Evolutionary conservation across 2,329 filamentous ascomycete genomes (phyloP).

Genomic region (Trichophyton verrucosum): DNA sequence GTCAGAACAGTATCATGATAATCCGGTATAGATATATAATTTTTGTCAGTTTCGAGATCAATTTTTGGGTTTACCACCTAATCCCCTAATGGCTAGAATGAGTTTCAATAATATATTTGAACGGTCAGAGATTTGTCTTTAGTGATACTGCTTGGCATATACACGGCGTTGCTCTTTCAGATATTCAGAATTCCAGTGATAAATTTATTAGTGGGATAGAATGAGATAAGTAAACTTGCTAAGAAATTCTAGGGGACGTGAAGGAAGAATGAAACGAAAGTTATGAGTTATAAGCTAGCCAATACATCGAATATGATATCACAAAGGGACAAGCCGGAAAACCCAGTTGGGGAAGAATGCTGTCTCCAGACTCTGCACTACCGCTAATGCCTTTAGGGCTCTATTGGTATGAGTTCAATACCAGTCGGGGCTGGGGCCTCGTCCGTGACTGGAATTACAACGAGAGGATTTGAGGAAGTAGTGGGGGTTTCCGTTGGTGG

Average conservation of each 20-base stretch:
- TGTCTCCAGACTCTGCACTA: neutral
- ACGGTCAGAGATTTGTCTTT: neutral
- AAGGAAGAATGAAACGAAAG: neutral
- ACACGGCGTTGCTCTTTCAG: neutral
- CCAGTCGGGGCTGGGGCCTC: neutral
- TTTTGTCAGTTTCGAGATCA: neutral
- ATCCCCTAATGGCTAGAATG: neutral
- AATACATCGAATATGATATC: neutral
- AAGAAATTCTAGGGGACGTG: neutral
- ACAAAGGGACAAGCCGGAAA: too few relatives aligned
- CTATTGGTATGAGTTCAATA: neutral
- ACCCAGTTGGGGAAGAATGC: too few relatives aligned
- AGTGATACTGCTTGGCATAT: neutral
- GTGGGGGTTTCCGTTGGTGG: neutral
- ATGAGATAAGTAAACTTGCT: neutral
- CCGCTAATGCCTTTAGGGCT: neutral
- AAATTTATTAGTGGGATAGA: neutral
- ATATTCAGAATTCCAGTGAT: too few relatives aligned
- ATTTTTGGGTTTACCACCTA: neutral
- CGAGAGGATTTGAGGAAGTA: neutral
- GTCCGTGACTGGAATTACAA: neutral
- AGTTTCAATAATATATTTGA: neutral
- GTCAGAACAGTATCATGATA: slow-evolving; percentile 27
- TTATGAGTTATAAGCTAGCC: neutral
- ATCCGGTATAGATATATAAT: slow-evolving; percentile 16